Evolutionary conservation across 371 early-diverging fungal species (phyloP).

Genomic region (Mucor mucedo): DNA sequence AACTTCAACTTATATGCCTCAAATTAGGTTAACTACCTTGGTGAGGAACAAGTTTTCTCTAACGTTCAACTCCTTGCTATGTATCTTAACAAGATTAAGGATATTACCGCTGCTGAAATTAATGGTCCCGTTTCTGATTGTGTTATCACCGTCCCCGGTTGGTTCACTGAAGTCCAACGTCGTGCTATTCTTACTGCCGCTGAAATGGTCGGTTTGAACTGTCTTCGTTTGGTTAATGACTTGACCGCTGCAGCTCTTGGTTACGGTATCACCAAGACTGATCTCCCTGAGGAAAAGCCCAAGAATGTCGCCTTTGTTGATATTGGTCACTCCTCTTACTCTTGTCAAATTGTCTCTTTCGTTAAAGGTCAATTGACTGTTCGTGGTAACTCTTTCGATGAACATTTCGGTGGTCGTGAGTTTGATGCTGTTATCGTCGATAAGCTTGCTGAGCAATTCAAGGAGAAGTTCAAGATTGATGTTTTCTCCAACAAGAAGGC

Average conservation of each 20-base stretch:
- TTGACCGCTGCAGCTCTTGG: conserved; percentile 93
- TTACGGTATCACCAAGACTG: conserved; percentile 97
- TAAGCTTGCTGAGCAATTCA: conserved; percentile 85
- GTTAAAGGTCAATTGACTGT: conserved; percentile 94
- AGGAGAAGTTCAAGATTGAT: conserved; percentile 95
- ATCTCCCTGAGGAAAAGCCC: conserved; percentile 94
- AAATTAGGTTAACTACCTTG: conserved; percentile 76
- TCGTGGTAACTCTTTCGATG: conserved; percentile 89
- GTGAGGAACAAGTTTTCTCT: conserved; percentile 79
- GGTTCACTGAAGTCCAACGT: conserved; percentile 95
- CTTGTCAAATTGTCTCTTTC: conserved; percentile 89
- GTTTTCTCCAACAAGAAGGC: conserved; percentile 91
- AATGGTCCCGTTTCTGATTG: conserved; percentile 88
- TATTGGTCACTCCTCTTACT: conserved; percentile 92
- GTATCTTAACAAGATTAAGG: conserved; percentile 93
- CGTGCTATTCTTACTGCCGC: conserved; percentile 89
- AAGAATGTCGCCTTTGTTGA: conserved; percentile 94
- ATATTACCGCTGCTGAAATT: conserved; percentile 85
- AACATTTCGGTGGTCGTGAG: conserved; percentile 94
- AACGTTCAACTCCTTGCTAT: conserved; percentile 91
- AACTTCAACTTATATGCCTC: background rate
- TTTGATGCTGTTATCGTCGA: conserved; percentile 91
- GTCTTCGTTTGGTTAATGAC: conserved; percentile 92
- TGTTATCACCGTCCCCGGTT: conserved; percentile 94
- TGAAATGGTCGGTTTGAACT: conserved; percentile 92